Evolutionary conservation across 495 filamentous ascomycete genomes (phyloP).

Genomic region (Lepraria neglecta): DNA sequence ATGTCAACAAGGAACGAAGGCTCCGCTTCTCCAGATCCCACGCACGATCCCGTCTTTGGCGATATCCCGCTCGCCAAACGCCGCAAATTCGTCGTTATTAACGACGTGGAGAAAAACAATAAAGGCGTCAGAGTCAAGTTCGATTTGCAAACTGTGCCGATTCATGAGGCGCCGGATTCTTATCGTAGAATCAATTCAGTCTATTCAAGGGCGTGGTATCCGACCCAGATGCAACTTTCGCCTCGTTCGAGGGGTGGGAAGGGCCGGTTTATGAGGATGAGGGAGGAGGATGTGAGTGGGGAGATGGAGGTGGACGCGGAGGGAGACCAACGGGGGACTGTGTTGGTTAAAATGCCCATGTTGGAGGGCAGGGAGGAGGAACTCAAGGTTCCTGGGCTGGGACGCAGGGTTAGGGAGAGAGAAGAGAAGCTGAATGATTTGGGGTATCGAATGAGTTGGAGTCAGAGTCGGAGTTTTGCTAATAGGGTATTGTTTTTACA

Average conservation of each 20-base stretch:
- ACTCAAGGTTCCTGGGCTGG: conserved; percentile 66
- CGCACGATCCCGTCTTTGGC: conserved; percentile 55
- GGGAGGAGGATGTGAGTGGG: conserved; percentile 45
- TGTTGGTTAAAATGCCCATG: conserved; percentile 64
- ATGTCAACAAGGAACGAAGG: conserved; percentile 39
- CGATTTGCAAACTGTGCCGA: conserved; percentile 78
- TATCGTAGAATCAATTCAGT: conserved; percentile 84
- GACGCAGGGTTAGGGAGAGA: conserved; percentile 58
- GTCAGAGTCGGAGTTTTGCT: conserved; percentile 81
- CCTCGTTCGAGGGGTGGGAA: conserved; percentile 58
- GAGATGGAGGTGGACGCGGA: conserved; percentile 31
- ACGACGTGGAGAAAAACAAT: conserved; percentile 63
- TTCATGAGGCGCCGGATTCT: conserved; percentile 88
- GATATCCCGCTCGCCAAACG: conserved; percentile 80
- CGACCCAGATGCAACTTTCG: conserved; percentile 69
- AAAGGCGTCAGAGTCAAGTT: conserved; percentile 69
- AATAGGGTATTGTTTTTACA: conserved; percentile 83
- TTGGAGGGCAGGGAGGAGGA: conserved; percentile 63
- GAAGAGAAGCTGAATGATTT: conserved; percentile 86
- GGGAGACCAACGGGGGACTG: conserved; percentile 33
- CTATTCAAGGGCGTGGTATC: conserved; percentile 83
- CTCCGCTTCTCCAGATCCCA: neutral
- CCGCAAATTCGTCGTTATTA: conserved; percentile 92
- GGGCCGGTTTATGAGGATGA: conserved; percentile 62
- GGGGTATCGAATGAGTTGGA: conserved; percentile 92